Evolutionary conservation across 306 rosid species (phyloP).

Genomic region (Cicer yamashitae): DNA sequence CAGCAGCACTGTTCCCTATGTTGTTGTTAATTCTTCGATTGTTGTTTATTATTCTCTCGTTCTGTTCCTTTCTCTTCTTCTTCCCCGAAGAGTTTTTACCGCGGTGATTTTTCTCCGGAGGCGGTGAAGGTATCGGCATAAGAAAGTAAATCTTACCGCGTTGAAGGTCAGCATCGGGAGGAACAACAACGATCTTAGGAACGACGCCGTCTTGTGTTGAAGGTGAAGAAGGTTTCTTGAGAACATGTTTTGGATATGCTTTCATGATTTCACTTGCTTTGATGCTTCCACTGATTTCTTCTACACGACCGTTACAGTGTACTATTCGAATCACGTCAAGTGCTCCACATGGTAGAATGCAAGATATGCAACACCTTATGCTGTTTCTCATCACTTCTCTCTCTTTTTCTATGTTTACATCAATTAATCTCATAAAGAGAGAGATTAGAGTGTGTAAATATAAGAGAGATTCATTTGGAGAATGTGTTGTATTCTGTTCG

Average conservation of each 20-base stretch:
- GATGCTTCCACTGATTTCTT: constrained; percentile 78
- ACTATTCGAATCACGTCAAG: constrained; percentile 92
- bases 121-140: constrained; percentile 67
- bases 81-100: constrained; percentile 42
- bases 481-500: background rate
- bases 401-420: constrained; percentile 30
- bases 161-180: constrained; percentile 89
- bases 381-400: constrained; percentile 66
- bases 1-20: constrained; percentile 41
- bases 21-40: background rate
- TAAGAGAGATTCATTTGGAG: constrained; percentile 18
- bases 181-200: constrained; percentile 82
- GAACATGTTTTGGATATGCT: constrained; percentile 83
- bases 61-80: constrained; percentile 54
- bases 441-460: constrained; percentile 25
- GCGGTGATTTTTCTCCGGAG: constrained; percentile 40
- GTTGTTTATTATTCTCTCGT: background rate
- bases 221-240: constrained; percentile 80
- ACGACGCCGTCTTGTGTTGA: constrained; percentile 58
- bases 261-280: constrained; percentile 87
- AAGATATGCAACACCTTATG: constrained; percentile 90
- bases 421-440: constrained; percentile 48
- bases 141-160: constrained; percentile 99
- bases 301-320: constrained; percentile 81
- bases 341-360: constrained; percentile 95